Evolutionary conservation across 192 early-diverging fungal genomes (phyloP).

Genomic region (Coemansia sp.): DNA sequence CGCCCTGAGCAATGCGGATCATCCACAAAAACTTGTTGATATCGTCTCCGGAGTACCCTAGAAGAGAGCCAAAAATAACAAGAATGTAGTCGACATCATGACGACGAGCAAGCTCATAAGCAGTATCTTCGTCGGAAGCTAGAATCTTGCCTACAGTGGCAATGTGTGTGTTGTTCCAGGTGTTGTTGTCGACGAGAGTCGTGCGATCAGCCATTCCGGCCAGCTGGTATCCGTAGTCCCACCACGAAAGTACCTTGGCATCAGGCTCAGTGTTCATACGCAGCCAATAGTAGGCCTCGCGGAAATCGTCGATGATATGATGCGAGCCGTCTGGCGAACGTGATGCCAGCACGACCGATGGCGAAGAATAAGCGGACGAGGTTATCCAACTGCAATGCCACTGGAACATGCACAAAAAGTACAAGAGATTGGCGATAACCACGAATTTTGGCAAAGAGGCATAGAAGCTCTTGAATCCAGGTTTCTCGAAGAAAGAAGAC

Average conservation of each 20-base stretch:
- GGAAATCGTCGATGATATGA: conserved; percentile 98
- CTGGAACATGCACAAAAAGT: conserved; percentile 82
- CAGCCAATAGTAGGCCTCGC: conserved; percentile 99
- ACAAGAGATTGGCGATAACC: conserved; percentile 66
- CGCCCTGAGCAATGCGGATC: conserved; percentile 97
- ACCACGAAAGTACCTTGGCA: conserved; percentile 98
- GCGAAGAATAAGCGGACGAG: conserved; percentile 96
- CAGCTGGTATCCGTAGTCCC: conserved; percentile 99
- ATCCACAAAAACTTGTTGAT: conserved; percentile 99
- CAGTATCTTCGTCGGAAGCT: conserved; percentile 85
- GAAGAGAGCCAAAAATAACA: conserved; percentile 93
- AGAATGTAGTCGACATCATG: conserved; percentile 98
- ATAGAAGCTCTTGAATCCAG: conserved; percentile 28
- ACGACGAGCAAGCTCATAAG: conserved; percentile 86
- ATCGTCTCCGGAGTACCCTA: conserved; percentile 99
- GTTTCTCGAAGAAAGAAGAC: neutral
- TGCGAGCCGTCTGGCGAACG: conserved; percentile 85
- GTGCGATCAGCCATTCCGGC: conserved; percentile 98
- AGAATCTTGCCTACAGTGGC: conserved; percentile 96
- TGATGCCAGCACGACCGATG: conserved; percentile 96
- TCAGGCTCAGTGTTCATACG: conserved; percentile 92
- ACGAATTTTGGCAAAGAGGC: conserved; percentile 42
- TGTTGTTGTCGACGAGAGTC: conserved; percentile 99
- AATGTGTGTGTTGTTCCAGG: conserved; percentile 99
- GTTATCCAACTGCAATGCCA: conserved; percentile 99